Conservation (phyloP, 202 grass and related monocot genomes). For the Cymbopogon flexuosus region DNA sequence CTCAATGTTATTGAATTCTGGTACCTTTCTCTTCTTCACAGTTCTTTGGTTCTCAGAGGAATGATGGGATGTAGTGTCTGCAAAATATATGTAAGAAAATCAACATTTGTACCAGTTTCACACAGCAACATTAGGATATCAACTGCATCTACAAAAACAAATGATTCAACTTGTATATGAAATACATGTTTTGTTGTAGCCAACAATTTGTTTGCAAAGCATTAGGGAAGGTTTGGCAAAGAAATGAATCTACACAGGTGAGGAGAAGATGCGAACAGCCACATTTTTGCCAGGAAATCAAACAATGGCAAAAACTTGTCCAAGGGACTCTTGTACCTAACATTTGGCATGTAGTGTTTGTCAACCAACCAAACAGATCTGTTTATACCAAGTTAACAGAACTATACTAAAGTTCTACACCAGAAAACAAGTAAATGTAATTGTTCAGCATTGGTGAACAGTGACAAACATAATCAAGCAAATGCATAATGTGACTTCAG, state of each 20-base stretch:
- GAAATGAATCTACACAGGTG: background rate
- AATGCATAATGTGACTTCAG: background rate
- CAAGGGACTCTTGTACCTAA: background rate
- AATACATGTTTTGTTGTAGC: background rate
- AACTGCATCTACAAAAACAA: background rate
- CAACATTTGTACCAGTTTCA: conserved; percentile 30
- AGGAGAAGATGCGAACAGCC: background rate
- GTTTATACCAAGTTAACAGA: conserved; percentile 9
- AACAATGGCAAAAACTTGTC: background rate
- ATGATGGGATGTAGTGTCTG: conserved; percentile 36
- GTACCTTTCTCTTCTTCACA: conserved; percentile 78
- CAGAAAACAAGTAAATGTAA: conserved; percentile 18
- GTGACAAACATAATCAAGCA: conserved; percentile 22
- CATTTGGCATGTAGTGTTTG: background rate
- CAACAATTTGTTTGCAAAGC: background rate
- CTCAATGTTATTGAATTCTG: background rate
- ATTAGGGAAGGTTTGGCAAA: background rate
- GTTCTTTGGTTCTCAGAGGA: conserved; percentile 43
- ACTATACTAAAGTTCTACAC: conserved; percentile 8
- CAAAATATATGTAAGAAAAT: conserved; percentile 37
- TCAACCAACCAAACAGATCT: background rate
- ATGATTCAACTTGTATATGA: background rate
- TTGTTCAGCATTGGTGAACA: background rate
- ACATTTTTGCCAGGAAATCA: background rate
- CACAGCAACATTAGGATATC: conserved; percentile 10